Evolutionary conservation across 108 stramenopile genomes (phyloP).

Genomic region (Schizochytrium sp.): DNA sequence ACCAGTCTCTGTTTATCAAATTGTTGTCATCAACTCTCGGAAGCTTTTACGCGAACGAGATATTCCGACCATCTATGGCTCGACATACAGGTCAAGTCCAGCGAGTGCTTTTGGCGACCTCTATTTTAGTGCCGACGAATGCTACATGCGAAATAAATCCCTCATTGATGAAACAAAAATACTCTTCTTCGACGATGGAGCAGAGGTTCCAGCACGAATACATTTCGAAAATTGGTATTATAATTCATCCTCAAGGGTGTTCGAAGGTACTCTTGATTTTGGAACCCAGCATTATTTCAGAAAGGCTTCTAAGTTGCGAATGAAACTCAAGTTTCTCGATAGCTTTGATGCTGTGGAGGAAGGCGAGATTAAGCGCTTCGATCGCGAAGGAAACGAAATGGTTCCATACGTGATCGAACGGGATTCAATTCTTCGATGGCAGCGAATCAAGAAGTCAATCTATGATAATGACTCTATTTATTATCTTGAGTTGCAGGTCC

Average conservation of each 20-base stretch:
- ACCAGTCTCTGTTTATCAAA: not conserved
- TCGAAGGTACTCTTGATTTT: constrained; percentile 14
- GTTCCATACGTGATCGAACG: not conserved
- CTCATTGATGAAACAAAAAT: not conserved
- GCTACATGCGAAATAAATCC: constrained; percentile 3
- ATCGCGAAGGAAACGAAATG: not conserved
- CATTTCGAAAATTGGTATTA: constrained; percentile 33
- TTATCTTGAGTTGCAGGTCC: constrained; percentile 5
- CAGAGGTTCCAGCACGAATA: not conserved
- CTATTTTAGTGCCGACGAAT: not conserved
- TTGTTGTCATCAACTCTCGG: not conserved
- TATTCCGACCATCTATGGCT: not conserved
- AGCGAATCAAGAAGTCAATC: not conserved
- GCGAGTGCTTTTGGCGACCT: not conserved
- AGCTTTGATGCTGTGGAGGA: constrained; percentile 13
- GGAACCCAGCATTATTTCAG: not conserved
- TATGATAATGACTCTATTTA: constrained; percentile 12
- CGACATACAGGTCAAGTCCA: not conserved
- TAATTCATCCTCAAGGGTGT: not conserved
- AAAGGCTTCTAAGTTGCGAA: not conserved
- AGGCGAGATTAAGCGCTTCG: constrained; percentile 34
- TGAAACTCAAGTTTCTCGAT: not conserved
- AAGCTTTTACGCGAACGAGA: not conserved
- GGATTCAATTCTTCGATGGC: not conserved
- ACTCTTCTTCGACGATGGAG: constrained; percentile 3